Evolutionary conservation across 257 asterid species (phyloP).

Genomic region (Striga asiatica): DNA sequence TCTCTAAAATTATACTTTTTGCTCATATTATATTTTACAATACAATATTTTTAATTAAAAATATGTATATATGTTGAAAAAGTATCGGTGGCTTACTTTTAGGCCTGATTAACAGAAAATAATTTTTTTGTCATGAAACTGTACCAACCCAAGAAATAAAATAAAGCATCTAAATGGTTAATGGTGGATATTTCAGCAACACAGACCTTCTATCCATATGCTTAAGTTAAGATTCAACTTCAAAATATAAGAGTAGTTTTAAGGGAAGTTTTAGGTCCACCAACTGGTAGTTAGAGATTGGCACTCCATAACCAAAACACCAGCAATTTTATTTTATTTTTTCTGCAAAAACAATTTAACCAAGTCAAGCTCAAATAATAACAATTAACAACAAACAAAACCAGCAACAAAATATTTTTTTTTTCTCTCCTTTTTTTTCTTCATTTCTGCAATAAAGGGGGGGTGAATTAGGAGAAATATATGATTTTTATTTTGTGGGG

Average conservation of each 20-base stretch:
- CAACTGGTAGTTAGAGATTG: conserved; percentile 98
- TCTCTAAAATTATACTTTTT: no score
- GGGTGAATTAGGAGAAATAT: conserved; percentile 23
- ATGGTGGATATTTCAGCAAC: conserved; percentile 36
- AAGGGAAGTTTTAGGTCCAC: conserved; percentile 72
- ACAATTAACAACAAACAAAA: conserved; percentile 27
- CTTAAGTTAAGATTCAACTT: conserved; percentile 22
- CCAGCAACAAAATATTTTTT: conserved; percentile 5
- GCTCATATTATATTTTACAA: no score
- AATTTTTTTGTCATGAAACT: conserved; percentile 2
- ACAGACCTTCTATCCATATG: conserved; percentile 23
- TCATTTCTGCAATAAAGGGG: conserved; percentile 9
- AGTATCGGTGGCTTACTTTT: no score
- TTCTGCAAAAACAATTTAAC: conserved; percentile 27
- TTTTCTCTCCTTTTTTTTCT: conserved; percentile 5
- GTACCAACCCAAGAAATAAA: conserved; percentile 13
- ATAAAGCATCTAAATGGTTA: conserved; percentile 10
- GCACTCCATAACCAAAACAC: conserved; percentile 81
- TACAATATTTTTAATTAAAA: neutral
- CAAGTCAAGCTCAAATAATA: conserved; percentile 46
- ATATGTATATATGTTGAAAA: no score
- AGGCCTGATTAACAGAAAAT: no score
- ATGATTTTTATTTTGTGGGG: conserved; percentile 26
- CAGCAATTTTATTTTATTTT: no score
- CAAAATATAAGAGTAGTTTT: conserved; percentile 25